Evolutionary conservation across 192 early-diverging fungal species (phyloP).

Genomic region (Backusella westeae): DNA sequence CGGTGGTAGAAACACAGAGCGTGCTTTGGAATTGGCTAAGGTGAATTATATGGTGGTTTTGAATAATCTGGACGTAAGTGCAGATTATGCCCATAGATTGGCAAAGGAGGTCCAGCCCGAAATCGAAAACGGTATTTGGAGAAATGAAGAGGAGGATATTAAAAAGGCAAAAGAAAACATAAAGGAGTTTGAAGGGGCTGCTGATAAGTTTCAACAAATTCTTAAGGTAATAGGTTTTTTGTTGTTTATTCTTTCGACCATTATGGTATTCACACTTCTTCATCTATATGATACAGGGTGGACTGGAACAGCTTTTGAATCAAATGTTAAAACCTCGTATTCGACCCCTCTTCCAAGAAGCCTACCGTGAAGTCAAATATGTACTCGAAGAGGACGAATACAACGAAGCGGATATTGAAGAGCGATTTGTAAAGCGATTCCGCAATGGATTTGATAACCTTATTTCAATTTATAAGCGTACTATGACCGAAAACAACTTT

Average conservation of each 20-base stretch:
- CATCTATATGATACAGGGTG: conserved; percentile 11
- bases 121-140: conserved; percentile 36
- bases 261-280: conserved; percentile 13
- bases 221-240: conserved; percentile 47
- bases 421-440: conserved; percentile 83
- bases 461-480: conserved; percentile 37
- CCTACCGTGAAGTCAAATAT: conserved; percentile 87
- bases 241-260: conserved; percentile 1
- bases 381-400: conserved; percentile 92
- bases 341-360: conserved; percentile 73
- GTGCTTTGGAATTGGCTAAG: conserved; percentile 56
- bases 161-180: conserved; percentile 59
- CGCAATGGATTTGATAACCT: conserved; percentile 58
- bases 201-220: conserved; percentile 62
- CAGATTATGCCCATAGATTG: conserved; percentile 76
- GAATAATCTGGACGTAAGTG: conserved; percentile 88
- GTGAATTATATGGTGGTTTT: conserved; percentile 70
- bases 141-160: conserved; percentile 51
- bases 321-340: conserved; percentile 80
- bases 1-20: conserved; percentile 13
- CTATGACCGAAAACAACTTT: conserved; percentile 69
- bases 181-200: conserved; percentile 53
- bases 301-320: conserved; percentile 79
- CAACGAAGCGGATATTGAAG: conserved; percentile 73
- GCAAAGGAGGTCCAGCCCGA: conserved; percentile 62